A percentile compares a stretch with the other conserved stretches of the same genome.
Evolutionary conservation across 2,329 filamentous ascomycete species (phyloP).

Genomic region (Fusarium mangiferae): DNA sequence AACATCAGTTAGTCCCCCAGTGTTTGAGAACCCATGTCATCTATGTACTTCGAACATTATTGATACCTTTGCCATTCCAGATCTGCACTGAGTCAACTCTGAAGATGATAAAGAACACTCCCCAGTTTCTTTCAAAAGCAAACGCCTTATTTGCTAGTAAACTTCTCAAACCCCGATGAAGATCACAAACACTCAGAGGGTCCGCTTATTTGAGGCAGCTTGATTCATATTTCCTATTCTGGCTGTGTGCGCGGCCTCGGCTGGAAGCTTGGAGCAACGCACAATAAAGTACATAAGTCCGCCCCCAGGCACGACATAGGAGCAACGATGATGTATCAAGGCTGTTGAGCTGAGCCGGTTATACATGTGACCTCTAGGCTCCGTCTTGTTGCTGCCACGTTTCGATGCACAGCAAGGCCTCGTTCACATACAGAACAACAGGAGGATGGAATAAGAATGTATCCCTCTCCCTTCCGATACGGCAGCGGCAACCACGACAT

Average conservation of each 20-base stretch:
- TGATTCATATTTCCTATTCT: conserved; percentile 25
- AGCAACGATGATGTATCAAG: conserved; percentile 14
- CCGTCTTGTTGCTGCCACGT: background rate
- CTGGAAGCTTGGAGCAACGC: conserved; percentile 22
- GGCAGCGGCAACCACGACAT: background rate
- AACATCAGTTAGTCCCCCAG: conserved; percentile 1
- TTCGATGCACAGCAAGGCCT: background rate
- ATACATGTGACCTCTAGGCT: background rate
- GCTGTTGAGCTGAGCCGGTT: background rate
- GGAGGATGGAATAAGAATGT: background rate
- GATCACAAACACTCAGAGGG: conserved; percentile 18
- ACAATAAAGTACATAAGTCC: conserved; percentile 31
- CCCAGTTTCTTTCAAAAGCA: background rate
- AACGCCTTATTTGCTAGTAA: conserved; percentile 10
- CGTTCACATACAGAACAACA: background rate
- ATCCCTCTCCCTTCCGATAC: conserved; percentile 1
- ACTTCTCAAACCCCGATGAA: background rate
- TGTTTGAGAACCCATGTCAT: background rate
- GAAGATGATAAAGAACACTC: background rate
- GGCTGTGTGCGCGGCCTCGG: conserved; percentile 3
- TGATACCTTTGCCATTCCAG: background rate
- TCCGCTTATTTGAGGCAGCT: conserved; percentile 21
- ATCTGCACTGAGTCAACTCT: conserved; percentile 5
- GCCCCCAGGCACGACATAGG: conserved; percentile 14
- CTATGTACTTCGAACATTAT: conserved; percentile 5